Evolutionary conservation across 176 grass and related monocot species (phyloP), one percentile per base, ranked within the genome.

Genomic region (Triticum timopheevii): DNA sequence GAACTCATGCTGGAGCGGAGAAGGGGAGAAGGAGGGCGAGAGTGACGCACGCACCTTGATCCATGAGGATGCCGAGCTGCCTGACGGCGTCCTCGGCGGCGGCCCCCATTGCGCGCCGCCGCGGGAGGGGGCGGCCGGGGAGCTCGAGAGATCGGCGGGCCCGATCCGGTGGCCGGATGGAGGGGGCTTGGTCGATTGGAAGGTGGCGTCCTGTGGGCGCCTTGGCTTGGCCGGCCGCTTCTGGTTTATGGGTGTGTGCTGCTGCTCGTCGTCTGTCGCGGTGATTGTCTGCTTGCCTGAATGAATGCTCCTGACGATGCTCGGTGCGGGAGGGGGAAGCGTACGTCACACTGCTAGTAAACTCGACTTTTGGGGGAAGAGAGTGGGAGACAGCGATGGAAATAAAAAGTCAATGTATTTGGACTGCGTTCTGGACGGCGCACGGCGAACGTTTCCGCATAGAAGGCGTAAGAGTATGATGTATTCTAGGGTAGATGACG

Each of bases 41-140:
- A 49, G 58, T n/a, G 17, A 22, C 36, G 69, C 20, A 24, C 77
- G 78, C 65, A 84, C 97, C 81, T 91, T 96, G 86, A 44, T 91
- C 92, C 92, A 99, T 88, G 52, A 99, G 89, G 65, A 76, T 31
- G 36, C 79, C 77, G 70, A 96, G 89, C 92, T 99, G 94, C 87
- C 86, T 90, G 79, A 96, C 90, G 64, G 94, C 92, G 69, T 99
- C 97, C 71, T 88, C 90, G 56, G 90, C 62, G 85, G 88, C 88
- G 24, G 69, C 33, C 85, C 88, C 94, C 97, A 99, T 99, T 94
- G 80, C 79, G 25, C 44, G 82, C 69, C 34, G 76, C 67, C 44
- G 38, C 69, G 20, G 58, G 66, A 64, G n/a, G 34, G 6, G 49
- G 28, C 83, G 83, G 49, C 25, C 36, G 27, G 59, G 45, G 66